A percentile compares a stretch with the other conserved stretches of the same genome.
Conservation (phyloP, 192 early-diverging fungal species). For the Mortierella claussenii region DNA sequence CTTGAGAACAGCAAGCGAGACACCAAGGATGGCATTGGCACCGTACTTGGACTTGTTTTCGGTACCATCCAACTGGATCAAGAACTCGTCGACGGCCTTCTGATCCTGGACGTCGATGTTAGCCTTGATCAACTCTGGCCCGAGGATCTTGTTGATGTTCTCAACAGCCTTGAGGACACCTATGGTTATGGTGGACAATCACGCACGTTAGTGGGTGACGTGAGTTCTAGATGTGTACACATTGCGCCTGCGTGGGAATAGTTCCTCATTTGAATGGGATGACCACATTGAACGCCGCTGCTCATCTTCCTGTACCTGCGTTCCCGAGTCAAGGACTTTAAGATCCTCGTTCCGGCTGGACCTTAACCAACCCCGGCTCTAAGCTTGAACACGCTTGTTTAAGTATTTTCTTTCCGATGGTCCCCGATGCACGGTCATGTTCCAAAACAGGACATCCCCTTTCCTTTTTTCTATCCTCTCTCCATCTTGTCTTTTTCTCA, state of each 20-base stretch:
- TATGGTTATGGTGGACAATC: slow-evolving; percentile 30
- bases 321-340: no score
- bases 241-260: no score
- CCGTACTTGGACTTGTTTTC: background rate
- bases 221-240: no score
- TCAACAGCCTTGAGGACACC: slow-evolving; percentile 91
- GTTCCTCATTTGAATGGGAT: no score
- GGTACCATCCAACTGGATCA: background rate
- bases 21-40: background rate
- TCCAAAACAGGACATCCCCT: background rate
- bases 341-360: no score
- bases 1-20: background rate
- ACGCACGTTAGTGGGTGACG: no score
- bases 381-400: no score
- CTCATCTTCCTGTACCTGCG: no score
- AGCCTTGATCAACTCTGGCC: slow-evolving; percentile 13
- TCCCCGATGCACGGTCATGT: background rate
- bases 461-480: no score
- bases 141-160: slow-evolving; percentile 93
- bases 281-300: no score
- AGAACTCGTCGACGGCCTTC: background rate
- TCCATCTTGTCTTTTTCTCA: background rate
- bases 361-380: no score
- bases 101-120: background rate
- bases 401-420: background rate